These are phyloP conservation scores for Trichosporon sp. DNA, from an alignment of 1,284 basidiomycete genomes.

Conservation along the genomic window DNA sequence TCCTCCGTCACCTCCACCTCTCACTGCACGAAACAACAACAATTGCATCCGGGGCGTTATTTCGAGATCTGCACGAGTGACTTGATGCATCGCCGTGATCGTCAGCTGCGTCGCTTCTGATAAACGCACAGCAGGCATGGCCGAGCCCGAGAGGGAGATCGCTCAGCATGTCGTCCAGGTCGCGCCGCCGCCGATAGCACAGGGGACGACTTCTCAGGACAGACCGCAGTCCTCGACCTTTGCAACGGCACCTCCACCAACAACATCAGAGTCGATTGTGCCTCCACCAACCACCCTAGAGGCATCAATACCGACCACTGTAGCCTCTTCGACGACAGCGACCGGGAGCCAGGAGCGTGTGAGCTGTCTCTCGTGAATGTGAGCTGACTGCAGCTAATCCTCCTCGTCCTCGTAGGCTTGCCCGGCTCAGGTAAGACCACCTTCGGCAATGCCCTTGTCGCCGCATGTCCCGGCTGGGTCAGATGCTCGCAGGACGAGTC, in stretches of 20 bases:
- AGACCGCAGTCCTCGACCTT: too few species aligned
- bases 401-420: slow-evolving; percentile 43
- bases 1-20: neutral
- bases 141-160: too few species aligned
- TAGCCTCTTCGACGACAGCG: neutral
- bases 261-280: neutral
- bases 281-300: neutral
- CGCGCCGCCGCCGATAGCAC: too few species aligned
- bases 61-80: neutral
- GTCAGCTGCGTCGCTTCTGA: neutral
- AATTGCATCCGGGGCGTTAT: neutral
- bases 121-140: too few species aligned
- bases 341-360: neutral
- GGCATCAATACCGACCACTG: neutral
- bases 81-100: neutral
- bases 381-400: neutral
- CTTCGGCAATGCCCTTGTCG: slow-evolving; percentile 33
- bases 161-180: too few species aligned
- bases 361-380: neutral
- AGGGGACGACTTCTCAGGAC: too few species aligned
- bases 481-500: slow-evolving; percentile 47
- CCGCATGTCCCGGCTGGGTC: slow-evolving; percentile 28
- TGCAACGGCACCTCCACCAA: neutral
- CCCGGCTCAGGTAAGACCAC: slow-evolving; percentile 45
- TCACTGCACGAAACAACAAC: neutral